Evolutionary conservation across 164 flowering plant genomes (phyloP).

Genomic region (Macadamia integrifolia): DNA sequence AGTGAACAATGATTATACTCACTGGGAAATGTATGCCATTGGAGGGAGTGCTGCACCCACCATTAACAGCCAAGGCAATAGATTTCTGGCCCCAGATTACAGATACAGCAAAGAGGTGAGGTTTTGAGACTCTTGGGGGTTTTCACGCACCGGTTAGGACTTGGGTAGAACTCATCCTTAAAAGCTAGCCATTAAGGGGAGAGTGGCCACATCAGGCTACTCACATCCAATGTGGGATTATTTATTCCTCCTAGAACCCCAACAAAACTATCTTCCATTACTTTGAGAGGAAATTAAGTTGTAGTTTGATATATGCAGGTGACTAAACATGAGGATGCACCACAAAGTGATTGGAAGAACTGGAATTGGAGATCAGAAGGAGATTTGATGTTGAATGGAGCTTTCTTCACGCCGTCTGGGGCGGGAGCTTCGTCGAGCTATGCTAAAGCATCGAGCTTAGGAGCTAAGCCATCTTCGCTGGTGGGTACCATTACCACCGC

Average conservation of each 20-base stretch:
- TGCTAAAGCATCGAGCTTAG: slow-evolving; percentile 70
- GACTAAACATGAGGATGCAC: slow-evolving; percentile 82
- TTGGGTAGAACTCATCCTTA: too few species aligned
- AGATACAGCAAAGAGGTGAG: slow-evolving; percentile 62
- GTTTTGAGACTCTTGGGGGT: not conserved
- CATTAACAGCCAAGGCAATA: slow-evolving; percentile 76
- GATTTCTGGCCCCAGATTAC: slow-evolving; percentile 60
- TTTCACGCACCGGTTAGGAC: too few species aligned
- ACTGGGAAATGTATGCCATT: slow-evolving; percentile 92
- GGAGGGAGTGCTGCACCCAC: slow-evolving; percentile 86
- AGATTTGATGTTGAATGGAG: slow-evolving; percentile 71
- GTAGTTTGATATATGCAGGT: slow-evolving; percentile 29
- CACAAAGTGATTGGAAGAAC: slow-evolving; percentile 57
- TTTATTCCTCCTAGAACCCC: too few species aligned
- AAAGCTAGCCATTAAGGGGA: too few species aligned
- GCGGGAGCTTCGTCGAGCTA: slow-evolving; percentile 68
- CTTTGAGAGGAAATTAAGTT: too few species aligned
- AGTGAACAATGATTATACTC: slow-evolving; percentile 90
- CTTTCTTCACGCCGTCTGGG: slow-evolving; percentile 65
- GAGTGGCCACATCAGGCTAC: too few species aligned
- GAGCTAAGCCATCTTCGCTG: slow-evolving; percentile 63
- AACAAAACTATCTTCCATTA: too few species aligned
- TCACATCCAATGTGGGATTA: too few species aligned
- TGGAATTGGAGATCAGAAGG: slow-evolving; percentile 92
- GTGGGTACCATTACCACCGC: slow-evolving; percentile 45